Percentiles rank a stretch among this genome's conserved stretches.
phyloP scores from a whole-genome alignment of 352 stramenopile genomes.

The Globisporangium lucens region DNA sequence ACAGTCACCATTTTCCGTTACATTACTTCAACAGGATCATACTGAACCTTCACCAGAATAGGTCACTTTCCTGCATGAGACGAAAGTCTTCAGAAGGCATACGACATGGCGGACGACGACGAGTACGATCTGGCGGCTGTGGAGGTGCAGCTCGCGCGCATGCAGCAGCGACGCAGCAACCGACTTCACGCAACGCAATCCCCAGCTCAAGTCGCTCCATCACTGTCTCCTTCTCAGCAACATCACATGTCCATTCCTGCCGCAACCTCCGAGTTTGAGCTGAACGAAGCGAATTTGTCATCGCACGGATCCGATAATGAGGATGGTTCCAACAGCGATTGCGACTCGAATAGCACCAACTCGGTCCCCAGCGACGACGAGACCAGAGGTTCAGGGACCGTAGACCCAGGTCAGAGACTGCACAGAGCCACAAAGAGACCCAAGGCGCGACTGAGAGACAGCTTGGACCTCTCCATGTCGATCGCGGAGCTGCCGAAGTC shows the following conservation, averaged over 20 bases:
- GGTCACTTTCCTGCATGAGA: no score
- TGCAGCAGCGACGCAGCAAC: constrained; percentile 18
- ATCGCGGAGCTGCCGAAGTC: constrained; percentile 14
- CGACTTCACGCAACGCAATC: neutral
- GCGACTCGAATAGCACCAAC: constrained; percentile 13
- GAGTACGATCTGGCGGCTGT: constrained; percentile 46
- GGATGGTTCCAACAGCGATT: constrained; percentile 12
- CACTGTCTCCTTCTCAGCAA: neutral
- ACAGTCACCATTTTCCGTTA: no score
- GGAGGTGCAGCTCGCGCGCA: constrained; percentile 32
- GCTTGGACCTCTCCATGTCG: constrained; percentile 55
- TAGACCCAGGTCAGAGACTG: neutral
- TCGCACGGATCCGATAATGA: constrained; percentile 23
- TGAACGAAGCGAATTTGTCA: constrained; percentile 26
- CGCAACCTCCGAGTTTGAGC: constrained; percentile 28
- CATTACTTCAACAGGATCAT: no score
- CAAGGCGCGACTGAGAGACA: constrained; percentile 36
- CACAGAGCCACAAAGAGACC: constrained; percentile 1
- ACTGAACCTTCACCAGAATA: no score
- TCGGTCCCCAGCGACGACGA: constrained; percentile 9
- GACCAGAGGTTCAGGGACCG: neutral
- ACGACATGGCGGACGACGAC: constrained; percentile 10
- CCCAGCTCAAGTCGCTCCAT: neutral
- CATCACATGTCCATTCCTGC: neutral
- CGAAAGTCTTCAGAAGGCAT: neutral